Evolutionary conservation across 495 filamentous ascomycete genomes (phyloP).

Genomic region (Penicillium herquei): DNA sequence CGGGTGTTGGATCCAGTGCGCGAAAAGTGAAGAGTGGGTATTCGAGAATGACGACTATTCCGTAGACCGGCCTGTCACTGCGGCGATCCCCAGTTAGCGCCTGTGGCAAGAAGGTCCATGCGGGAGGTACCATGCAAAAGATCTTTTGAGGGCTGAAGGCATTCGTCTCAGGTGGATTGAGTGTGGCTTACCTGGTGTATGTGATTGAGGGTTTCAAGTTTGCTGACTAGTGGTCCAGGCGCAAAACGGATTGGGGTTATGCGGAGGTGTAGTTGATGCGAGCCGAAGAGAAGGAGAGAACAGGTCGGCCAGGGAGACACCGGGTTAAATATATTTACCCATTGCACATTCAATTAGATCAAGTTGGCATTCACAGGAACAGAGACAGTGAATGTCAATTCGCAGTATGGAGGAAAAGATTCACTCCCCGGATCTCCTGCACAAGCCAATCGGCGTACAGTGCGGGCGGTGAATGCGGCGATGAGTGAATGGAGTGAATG

Average conservation of each 20-base stretch:
- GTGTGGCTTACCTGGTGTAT: conserved; percentile 4
- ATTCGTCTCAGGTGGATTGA: too few species aligned
- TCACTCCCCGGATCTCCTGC: conserved; percentile 2
- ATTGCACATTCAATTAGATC: conserved; percentile 13
- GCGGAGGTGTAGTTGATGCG: conserved; percentile 16
- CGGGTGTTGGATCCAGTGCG: conserved; percentile 5
- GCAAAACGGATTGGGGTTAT: conserved; percentile 9
- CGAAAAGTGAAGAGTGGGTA: conserved; percentile 9
- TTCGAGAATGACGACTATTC: conserved; percentile 20
- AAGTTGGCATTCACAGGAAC: conserved; percentile 1
- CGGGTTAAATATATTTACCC: conserved; percentile 12
- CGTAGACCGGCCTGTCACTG: conserved; percentile 19
- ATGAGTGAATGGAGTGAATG: not conserved
- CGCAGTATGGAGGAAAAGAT: not conserved
- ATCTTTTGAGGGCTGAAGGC: too few species aligned
- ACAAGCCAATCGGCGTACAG: conserved; percentile 18
- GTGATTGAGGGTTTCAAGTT: conserved; percentile 1
- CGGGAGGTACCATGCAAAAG: not conserved
- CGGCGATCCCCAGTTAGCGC: conserved; percentile 16
- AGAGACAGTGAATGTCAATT: conserved; percentile 11
- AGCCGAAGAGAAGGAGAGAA: conserved; percentile 10
- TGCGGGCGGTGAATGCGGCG: conserved; percentile 2
- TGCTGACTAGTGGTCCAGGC: conserved; percentile 6
- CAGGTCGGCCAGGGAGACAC: conserved; percentile 16
- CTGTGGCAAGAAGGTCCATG: conserved; percentile 9